Evolutionary conservation across 768 basidiomycete genomes (phyloP), one percentile per base, ranked within the genome.

Genomic region (Termitomyces sp.): DNA sequence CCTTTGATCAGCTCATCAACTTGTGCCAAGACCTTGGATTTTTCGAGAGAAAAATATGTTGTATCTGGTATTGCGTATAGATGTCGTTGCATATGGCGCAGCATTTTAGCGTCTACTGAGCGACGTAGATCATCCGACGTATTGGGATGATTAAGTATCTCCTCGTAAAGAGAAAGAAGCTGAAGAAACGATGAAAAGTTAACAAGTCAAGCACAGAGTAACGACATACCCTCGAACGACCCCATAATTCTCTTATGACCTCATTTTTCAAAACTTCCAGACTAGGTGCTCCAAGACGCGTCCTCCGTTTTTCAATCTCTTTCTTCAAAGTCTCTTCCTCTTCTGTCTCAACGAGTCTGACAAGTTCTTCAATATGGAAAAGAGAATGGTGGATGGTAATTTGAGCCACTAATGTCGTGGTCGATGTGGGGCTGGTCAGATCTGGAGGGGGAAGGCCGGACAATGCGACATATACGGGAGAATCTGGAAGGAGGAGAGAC

Each of bases 71-170:
- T 64, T 3, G 86, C 75, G 48, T 75, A 66, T n/a, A 94, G 73
- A 51, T 84, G 77, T 11, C 77, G 74, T 54, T 84, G 77, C 58
- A 82, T 85, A 62, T 84, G 78, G 19, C 77, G 73, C 37, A 96
- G 72, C 9, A 94, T 75, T 59, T 90, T 93, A 26, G 81, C 72
- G 64, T 98, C 95, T 1, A 83, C 85, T 45, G 73, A 68, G 11
- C 88, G 77, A n/a, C 93, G 86, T n/a, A 90, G 71, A 5, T 85
- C 83, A 61, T 95, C 92, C 0, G 84, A 74, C 0, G 93, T 87
- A 59, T 77, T 75, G 0, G 88, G 89, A 61, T 96, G 93, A 56
- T 85, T 86, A 32, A 94, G 69, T n/a, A 95, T 72, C 60, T 93
- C 87, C 32, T 83, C 74, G 60, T 94, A 96, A 28, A 94, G 70